These are phyloP conservation scores for Barnettozyma salicaria DNA, from an alignment of 805 yeast species.

Conservation along the genomic window DNA sequence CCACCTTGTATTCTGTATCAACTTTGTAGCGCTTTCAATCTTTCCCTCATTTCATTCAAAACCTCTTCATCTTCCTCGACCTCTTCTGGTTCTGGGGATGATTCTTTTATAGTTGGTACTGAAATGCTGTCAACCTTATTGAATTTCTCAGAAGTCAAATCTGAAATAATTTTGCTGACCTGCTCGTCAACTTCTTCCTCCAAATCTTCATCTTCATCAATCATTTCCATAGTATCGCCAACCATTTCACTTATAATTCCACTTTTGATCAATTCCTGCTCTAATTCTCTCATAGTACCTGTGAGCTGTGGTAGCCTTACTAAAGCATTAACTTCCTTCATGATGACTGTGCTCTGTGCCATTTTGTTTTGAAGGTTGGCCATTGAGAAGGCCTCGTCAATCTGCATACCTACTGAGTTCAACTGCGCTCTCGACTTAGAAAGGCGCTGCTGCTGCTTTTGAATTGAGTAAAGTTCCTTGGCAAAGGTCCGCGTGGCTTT, in stretches of 20 bases:
- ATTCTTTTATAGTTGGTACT: slow-evolving; percentile 20
- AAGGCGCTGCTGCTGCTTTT: slow-evolving; percentile 68
- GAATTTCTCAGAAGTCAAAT: slow-evolving; percentile 38
- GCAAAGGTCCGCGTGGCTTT: slow-evolving; percentile 78
- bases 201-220: slow-evolving; percentile 58
- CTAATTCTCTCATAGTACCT: slow-evolving; percentile 77
- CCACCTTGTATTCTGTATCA: slow-evolving; percentile 21
- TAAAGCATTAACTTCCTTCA: slow-evolving; percentile 82
- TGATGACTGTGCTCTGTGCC: slow-evolving; percentile 68
- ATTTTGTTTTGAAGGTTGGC: slow-evolving; percentile 76
- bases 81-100: slow-evolving; percentile 47
- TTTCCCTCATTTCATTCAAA: slow-evolving; percentile 80
- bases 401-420: slow-evolving; percentile 80
- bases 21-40: slow-evolving; percentile 77
- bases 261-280: slow-evolving; percentile 78
- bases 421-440: slow-evolving; percentile 79
- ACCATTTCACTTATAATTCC: slow-evolving; percentile 94
- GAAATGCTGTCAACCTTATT: slow-evolving; percentile 34
- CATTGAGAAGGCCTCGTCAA: slow-evolving; percentile 87
- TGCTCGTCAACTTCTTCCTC: slow-evolving; percentile 62
- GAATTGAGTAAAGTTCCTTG: slow-evolving; percentile 66
- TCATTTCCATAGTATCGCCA: slow-evolving; percentile 74
- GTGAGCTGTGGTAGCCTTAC: slow-evolving; percentile 74
- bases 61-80: slow-evolving; percentile 63
- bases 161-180: slow-evolving; percentile 54